Percentiles rank a stretch among this genome's conserved stretches.
Conservation (phyloP, 2,329 filamentous ascomycete species). For the Chlorencoelia australis region DNA sequence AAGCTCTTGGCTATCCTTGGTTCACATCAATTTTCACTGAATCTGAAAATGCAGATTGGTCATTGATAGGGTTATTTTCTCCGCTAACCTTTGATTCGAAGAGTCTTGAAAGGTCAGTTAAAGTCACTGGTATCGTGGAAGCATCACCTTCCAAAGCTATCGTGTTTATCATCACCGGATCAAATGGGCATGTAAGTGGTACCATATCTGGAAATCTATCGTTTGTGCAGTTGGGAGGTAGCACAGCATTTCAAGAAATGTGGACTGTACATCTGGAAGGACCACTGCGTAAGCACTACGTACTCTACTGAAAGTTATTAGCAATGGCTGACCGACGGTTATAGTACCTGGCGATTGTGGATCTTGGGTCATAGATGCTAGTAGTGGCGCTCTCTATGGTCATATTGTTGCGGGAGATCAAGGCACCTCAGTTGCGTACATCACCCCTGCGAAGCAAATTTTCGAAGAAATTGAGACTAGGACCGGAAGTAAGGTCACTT, state of each 20-base stretch:
- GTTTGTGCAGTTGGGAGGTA: background rate
- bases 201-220: background rate
- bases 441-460: background rate
- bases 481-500: too few species aligned
- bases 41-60: background rate
- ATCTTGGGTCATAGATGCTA: slow-evolving; percentile 15
- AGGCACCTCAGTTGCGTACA: background rate
- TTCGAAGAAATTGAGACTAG: background rate
- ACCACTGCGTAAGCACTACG: too few species aligned
- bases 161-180: background rate
- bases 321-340: too few species aligned
- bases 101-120: too few species aligned
- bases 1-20: too few species aligned
- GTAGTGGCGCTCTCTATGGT: slow-evolving; percentile 10
- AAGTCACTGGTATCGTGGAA: too few species aligned
- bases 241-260: background rate
- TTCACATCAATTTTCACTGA: background rate
- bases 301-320: too few species aligned
- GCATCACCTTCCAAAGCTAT: too few species aligned
- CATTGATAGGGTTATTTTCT: background rate
- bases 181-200: background rate
- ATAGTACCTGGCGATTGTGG: slow-evolving; percentile 14
- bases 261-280: background rate
- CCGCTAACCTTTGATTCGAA: background rate
- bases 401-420: slow-evolving; percentile 12